Evolutionary conservation across 441 rosid genomes (phyloP).

Genomic region (Hypseocharis bilobata): DNA sequence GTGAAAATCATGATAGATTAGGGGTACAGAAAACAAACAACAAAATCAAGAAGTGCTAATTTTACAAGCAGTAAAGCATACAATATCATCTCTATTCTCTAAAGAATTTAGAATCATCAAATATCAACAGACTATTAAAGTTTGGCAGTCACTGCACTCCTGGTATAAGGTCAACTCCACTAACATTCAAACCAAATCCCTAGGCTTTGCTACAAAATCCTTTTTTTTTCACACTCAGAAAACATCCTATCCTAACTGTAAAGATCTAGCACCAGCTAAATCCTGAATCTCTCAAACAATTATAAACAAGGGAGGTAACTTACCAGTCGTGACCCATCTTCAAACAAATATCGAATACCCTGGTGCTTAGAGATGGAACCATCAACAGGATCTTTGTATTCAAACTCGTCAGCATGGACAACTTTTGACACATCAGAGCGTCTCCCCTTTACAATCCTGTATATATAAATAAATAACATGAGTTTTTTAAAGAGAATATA

Average conservation of each 20-base stretch:
- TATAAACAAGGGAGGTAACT: constrained; percentile 22
- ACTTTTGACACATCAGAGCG: constrained; percentile 62
- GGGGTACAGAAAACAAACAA: too few relatives aligned
- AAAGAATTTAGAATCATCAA: too few relatives aligned
- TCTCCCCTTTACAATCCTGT: constrained; percentile 59
- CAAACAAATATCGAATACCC: constrained; percentile 84
- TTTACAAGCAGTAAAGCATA: too few relatives aligned
- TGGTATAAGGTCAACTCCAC: background rate
- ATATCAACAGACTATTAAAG: too few relatives aligned
- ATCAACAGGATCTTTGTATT: constrained; percentile 94
- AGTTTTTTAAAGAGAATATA: background rate
- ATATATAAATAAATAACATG: constrained; percentile 7
- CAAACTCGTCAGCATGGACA: constrained; percentile 74
- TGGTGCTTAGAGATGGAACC: constrained; percentile 87
- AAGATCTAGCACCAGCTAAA: background rate
- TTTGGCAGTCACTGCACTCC: too few relatives aligned
- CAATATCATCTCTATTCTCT: too few relatives aligned
- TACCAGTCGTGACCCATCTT: constrained; percentile 90
- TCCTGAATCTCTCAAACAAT: background rate
- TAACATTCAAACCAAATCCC: background rate
- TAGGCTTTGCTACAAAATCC: background rate
- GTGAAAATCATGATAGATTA: too few relatives aligned
- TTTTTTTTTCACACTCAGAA: too few relatives aligned
- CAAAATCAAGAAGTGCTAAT: too few relatives aligned
- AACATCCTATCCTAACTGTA: background rate